A percentile compares a stretch with the other conserved stretches of the same genome.
Evolutionary conservation across 371 early-diverging fungal species (phyloP).

Genomic region (Lichtheimia ornata): DNA sequence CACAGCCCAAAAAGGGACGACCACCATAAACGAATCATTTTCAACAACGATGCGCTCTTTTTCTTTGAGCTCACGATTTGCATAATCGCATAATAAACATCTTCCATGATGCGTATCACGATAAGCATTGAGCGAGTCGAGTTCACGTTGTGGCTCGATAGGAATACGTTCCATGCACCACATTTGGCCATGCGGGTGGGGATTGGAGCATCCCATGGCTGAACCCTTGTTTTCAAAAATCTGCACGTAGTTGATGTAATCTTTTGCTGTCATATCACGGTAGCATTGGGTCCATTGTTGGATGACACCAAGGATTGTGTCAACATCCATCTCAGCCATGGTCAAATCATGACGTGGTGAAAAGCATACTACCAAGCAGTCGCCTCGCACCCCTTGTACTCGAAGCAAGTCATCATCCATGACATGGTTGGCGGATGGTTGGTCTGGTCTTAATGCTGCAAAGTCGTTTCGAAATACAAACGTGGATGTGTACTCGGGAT

Average conservation of each 20-base stretch:
- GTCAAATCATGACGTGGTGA: conserved; percentile 87
- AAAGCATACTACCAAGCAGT: conserved; percentile 89
- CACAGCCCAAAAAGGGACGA: conserved; percentile 94
- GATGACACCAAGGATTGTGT: conserved; percentile 70
- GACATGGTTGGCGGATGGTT: conserved; percentile 44
- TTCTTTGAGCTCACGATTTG: conserved; percentile 60
- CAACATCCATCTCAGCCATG: conserved; percentile 78
- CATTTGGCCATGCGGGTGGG: conserved; percentile 91
- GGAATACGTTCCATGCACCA: conserved; percentile 90
- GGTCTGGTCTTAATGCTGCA: conserved; percentile 74
- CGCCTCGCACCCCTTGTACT: conserved; percentile 75
- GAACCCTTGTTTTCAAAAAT: conserved; percentile 97
- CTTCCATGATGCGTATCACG: conserved; percentile 36
- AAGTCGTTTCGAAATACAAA: conserved; percentile 89
- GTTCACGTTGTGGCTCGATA: conserved; percentile 73
- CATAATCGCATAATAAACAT: conserved; percentile 85
- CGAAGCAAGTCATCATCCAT: conserved; percentile 52
- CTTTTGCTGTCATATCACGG: conserved; percentile 41
- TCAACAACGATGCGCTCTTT: conserved; percentile 75
- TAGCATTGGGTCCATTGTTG: conserved; percentile 73
- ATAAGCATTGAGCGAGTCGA: conserved; percentile 62
- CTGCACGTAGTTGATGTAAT: conserved; percentile 75
- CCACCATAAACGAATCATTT: conserved; percentile 76
- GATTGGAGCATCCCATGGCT: conserved; percentile 95
- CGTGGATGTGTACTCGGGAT: conserved; percentile 79